Evolutionary conservation across 2,329 filamentous ascomycete genomes (phyloP), one percentile per base, ranked within the genome.

Genomic region (Lasiodiplodia citricola): DNA sequence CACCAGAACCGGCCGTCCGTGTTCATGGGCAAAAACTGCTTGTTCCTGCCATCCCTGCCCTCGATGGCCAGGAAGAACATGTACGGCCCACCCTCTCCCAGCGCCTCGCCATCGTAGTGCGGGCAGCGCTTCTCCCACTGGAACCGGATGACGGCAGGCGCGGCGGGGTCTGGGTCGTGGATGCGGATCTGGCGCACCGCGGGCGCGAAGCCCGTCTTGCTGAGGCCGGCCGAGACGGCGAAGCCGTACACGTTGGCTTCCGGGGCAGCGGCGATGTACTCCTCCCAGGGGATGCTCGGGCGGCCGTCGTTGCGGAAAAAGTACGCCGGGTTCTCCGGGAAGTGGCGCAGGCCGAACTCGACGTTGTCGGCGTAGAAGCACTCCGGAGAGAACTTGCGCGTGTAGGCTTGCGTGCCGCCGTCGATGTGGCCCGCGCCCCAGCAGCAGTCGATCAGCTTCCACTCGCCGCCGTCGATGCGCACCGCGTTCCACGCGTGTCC

Each of bases 401-500:
- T 86, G 80, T 94, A 97, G 1, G 83, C 79, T 68, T 86, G 80
- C 18, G 83, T 84, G 75, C 78, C 70, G 1, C 82, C 83, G 54
- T 84, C 80, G 10, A 97, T 80, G 70, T 88, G 84, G 2, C 95
- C 95, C 0, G 95, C 93, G 50, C 96, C 96, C 96, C 96, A 99
- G 77, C 95, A 98, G 0, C 91, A 81, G 75, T 99, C 96, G 60
- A 98, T 82, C 1, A 98, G 86, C 80, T 97, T 97, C 95, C 95
- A 98, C 72, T 89, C 87, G 2, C 92, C 93, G 31, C 90, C 87
- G 74, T 98, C 95, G 69, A 98, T 93, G 64, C 89, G 87, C 7
- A 97, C 93, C 0, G 92, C 94, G 75, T 97, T 97, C 96, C 96
- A 97, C 0, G 96, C 95, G 79, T 98, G 95, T 1, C 88, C 85